Evolutionary conservation across 129 eudicot species (phyloP), one percentile per base, ranked within the genome.

Genomic region (Chrysanthemum makinoi): DNA sequence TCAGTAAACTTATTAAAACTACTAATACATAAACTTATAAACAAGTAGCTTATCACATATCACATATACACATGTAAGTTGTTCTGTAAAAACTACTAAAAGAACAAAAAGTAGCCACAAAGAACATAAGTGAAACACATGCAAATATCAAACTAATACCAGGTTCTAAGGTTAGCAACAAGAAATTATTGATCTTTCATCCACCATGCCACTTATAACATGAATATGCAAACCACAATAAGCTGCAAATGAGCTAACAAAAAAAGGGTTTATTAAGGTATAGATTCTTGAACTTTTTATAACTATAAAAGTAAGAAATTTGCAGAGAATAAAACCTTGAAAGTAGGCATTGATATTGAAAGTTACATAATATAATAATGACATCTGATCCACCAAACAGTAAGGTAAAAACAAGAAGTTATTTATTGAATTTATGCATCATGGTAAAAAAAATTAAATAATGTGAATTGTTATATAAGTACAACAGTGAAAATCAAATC

Each of bases 301-400:
- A 44, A 75, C 69, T n/a, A 54, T 56, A 62, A 64, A 65, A 56
- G 75, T 70, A 70, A 70, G 61, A 76, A 80, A 76, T 58, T 4
- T 68, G 77, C 81, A 85, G 86, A 80, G 90, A 88, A 88, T 85
- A 76, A 79, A 74, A 77, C 78, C 83, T 75, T 66, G 88, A 82
- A 80, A 79, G 76, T 53, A 70, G 75, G 76, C 72, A 80, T 73
- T 70, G 87, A 66, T 80, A 66, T 75, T 78, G 83, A 80, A 85
- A 74, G 62, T 82, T 83, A 79, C 85, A 79, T 78, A 69, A 30
- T 48, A 11, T 44, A 64, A 2, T 64, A 64, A 64, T 35, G 77
- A 72, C 84, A 72, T 80, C 73, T 80, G 86, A 88, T 88, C 90
- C 86, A 83, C 68, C 83, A 75, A 77, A 78, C 80, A 62, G 64